A percentile compares a stretch with the other conserved stretches of the same genome.
These are phyloP conservation scores for Cardamine resedifolia DNA, from an alignment of 345 rosid genomes.

Conservation along the genomic window DNA sequence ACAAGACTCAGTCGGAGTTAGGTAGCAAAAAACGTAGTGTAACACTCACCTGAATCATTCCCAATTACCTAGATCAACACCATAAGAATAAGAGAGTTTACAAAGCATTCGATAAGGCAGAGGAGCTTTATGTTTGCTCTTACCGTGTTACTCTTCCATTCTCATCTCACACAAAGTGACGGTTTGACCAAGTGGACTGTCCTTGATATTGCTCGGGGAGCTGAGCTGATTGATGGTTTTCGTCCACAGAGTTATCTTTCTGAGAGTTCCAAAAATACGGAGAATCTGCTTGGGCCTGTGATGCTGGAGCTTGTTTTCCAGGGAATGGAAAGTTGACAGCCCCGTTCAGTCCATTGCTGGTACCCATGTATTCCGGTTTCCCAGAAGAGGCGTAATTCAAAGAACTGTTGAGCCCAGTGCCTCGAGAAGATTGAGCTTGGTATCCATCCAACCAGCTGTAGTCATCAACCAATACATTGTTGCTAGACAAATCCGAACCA, in stretches of 20 bases:
- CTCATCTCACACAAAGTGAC: conserved; percentile 76
- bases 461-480: conserved; percentile 60
- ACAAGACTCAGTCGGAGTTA: conserved; percentile 63
- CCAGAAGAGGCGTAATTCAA: conserved; percentile 45
- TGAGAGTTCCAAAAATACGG: conserved; percentile 50
- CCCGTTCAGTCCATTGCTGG: conserved; percentile 53
- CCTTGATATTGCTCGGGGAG: conserved; percentile 83
- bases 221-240: conserved; percentile 57
- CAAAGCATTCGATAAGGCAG: not conserved
- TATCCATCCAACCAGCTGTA: conserved; percentile 99
- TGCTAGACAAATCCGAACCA: conserved; percentile 39
- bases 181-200: conserved; percentile 72
- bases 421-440: conserved; percentile 56
- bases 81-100: conserved; percentile 6
- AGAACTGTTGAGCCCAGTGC: conserved; percentile 47
- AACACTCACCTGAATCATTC: conserved; percentile 59
- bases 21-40: conserved; percentile 59
- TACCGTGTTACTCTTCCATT: conserved; percentile 42
- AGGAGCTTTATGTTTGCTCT: conserved; percentile 17
- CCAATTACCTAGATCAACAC: conserved; percentile 45
- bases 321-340: conserved; percentile 79
- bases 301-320: conserved; percentile 62
- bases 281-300: conserved; percentile 52
- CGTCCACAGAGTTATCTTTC: conserved; percentile 48
- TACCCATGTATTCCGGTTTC: conserved; percentile 47